Percentiles rank a stretch among this genome's conserved stretches.
These are phyloP conservation scores for Hemisphaericaspora lyxosophila DNA, from an alignment of 1,139 yeast genomes.

Conservation along the genomic window DNA sequence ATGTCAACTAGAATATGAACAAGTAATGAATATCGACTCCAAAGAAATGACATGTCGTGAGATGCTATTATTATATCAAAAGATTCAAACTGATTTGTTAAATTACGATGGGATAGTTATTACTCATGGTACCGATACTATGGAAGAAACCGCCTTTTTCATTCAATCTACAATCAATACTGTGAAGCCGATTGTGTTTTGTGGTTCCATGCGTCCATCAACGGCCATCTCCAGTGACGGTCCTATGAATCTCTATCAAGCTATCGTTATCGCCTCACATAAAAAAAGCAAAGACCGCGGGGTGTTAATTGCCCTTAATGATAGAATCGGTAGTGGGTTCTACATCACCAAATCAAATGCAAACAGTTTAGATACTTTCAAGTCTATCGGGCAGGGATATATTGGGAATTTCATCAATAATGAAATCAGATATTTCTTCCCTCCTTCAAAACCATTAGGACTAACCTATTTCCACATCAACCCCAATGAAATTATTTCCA, in stretches of 20 bases:
- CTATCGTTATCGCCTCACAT: conserved; percentile 61
- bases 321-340: conserved; percentile 66
- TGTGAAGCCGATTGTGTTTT: conserved; percentile 61
- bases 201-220: conserved; percentile 75
- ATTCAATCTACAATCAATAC: conserved; percentile 58
- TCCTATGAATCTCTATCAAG: conserved; percentile 70
- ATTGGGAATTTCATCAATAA: conserved; percentile 69
- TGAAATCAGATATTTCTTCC: conserved; percentile 63
- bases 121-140: conserved; percentile 73
- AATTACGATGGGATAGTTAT: conserved; percentile 59
- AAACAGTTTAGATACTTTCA: conserved; percentile 66
- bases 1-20: conserved; percentile 63
- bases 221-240: conserved; percentile 71
- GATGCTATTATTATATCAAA: conserved; percentile 33
- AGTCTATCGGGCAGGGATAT: conserved; percentile 67
- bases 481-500: conserved; percentile 7
- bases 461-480: conserved; percentile 40
- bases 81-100: conserved; percentile 44
- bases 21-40: conserved; percentile 63
- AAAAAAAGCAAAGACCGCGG: conserved; percentile 56
- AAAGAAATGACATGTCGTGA: conserved; percentile 55
- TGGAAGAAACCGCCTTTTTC: conserved; percentile 71
- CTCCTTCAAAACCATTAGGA: conserved; percentile 60
- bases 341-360: conserved; percentile 71
- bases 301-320: conserved; percentile 62